phyloP scores from a whole-genome alignment of 257 asterid species.

The Anisodus acutangulus region DNA sequence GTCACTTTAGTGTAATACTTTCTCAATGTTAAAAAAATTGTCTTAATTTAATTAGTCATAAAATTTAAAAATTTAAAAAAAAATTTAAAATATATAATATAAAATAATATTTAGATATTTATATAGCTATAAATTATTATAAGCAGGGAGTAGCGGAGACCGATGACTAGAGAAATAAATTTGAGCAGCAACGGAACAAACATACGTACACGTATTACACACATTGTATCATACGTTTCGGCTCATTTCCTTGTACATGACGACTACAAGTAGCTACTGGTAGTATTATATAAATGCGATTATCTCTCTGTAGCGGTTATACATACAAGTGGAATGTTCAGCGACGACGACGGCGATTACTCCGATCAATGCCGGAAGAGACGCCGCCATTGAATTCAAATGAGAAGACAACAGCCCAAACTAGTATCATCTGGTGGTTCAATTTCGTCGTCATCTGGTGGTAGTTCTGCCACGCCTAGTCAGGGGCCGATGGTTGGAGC shows the following conservation, averaged over 20 bases:
- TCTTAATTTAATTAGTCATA: too few relatives aligned
- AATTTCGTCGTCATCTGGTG: background rate
- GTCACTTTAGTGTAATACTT: background rate
- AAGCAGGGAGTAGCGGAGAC: background rate
- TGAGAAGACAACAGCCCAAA: background rate
- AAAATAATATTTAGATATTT: too few relatives aligned
- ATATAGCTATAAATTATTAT: too few relatives aligned
- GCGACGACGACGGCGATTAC: background rate
- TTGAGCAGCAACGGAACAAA: background rate
- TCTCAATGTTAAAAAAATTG: too few relatives aligned
- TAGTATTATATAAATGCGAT: background rate
- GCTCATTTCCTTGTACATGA: background rate
- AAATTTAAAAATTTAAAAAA: too few relatives aligned
- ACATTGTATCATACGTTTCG: background rate
- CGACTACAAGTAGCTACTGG: background rate
- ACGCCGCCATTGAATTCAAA: background rate
- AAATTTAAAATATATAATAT: too few relatives aligned
- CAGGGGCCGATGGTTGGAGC: constrained; percentile 26
- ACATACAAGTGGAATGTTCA: background rate
- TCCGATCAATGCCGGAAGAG: background rate
- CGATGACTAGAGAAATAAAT: background rate
- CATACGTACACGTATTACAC: background rate
- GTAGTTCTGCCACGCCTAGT: background rate
- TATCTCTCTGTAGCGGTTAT: background rate
- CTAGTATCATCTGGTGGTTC: background rate